phyloP scores from a whole-genome alignment of 2,329 filamentous ascomycete species.

The Ilyonectria robusta region DNA sequence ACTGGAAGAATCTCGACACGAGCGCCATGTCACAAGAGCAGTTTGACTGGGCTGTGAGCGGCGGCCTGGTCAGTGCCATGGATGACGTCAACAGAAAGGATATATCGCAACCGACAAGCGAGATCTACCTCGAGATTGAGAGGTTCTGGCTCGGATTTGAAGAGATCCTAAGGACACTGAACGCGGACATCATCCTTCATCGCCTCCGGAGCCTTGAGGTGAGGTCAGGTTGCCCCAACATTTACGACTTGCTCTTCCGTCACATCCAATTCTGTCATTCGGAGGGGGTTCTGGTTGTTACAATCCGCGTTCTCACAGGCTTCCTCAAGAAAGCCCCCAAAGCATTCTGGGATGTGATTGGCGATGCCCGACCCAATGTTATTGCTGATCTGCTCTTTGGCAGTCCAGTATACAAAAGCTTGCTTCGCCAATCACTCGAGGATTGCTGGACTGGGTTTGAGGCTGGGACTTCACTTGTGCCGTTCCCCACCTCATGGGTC shows the following conservation, averaged over 20 bases:
- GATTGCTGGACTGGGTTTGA: slow-evolving; percentile 58
- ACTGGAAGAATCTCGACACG: slow-evolving; percentile 66
- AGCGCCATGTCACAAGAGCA: slow-evolving; percentile 76
- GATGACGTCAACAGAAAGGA: slow-evolving; percentile 70
- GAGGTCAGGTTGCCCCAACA: slow-evolving; percentile 71
- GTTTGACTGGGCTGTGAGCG: slow-evolving; percentile 90
- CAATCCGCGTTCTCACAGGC: slow-evolving; percentile 78
- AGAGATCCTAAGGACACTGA: slow-evolving; percentile 80
- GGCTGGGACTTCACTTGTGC: slow-evolving; percentile 62
- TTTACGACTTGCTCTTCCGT: slow-evolving; percentile 72
- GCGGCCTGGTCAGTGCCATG: slow-evolving; percentile 78
- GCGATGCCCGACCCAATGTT: slow-evolving; percentile 82
- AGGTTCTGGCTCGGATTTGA: slow-evolving; percentile 86
- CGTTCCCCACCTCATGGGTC: slow-evolving; percentile 84
- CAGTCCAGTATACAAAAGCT: slow-evolving; percentile 74
- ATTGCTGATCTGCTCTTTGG: slow-evolving; percentile 89
- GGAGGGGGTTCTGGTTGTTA: slow-evolving; percentile 73
- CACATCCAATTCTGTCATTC: slow-evolving; percentile 67
- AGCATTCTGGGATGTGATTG: slow-evolving; percentile 91
- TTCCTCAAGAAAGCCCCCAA: slow-evolving; percentile 82
- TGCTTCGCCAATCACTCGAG: slow-evolving; percentile 73
- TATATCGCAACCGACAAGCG: slow-evolving; percentile 49
- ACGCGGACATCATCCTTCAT: slow-evolving; percentile 81
- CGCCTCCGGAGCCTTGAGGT: slow-evolving; percentile 85
- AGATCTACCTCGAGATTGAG: slow-evolving; percentile 66